Evolutionary conservation across 805 yeast species (phyloP).

Genomic region (Debaryomyces maramus): DNA sequence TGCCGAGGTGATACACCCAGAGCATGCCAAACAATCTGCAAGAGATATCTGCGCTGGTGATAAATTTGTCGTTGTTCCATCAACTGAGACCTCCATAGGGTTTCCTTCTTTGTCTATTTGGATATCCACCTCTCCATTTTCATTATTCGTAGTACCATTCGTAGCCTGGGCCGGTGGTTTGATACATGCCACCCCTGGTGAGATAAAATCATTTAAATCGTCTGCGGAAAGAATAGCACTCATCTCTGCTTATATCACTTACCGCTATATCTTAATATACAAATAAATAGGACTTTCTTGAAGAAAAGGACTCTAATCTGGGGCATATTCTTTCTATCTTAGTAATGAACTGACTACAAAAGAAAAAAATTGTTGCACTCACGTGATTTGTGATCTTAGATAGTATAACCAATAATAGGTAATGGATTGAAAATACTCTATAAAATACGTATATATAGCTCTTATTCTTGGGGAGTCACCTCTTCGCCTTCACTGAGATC

Average conservation of each 20-base stretch:
- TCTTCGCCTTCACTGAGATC: constrained; percentile 29
- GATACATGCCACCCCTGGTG: constrained; percentile 93
- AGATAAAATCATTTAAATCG: constrained; percentile 90
- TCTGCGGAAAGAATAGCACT: constrained; percentile 86
- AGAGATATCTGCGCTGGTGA: constrained; percentile 85
- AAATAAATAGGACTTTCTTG: constrained; percentile 1
- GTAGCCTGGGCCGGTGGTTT: constrained; percentile 57
- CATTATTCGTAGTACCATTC: constrained; percentile 18
- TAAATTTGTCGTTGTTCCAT: constrained; percentile 50
- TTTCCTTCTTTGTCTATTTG: constrained; percentile 59
- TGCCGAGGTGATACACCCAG: constrained; percentile 97
- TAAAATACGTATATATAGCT: not conserved
- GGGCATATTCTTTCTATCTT: no score
- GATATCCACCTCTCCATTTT: constrained; percentile 48
- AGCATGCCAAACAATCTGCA: constrained; percentile 93
- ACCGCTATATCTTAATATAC: not conserved
- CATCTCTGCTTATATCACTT: constrained; percentile 43
- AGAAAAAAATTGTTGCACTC: not conserved
- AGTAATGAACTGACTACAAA: constrained; percentile 1
- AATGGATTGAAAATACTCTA: not conserved
- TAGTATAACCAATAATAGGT: not conserved
- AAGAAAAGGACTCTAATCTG: no score
- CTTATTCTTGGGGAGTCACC: not conserved
- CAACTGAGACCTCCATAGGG: constrained; percentile 68
- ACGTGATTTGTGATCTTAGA: not conserved